A percentile compares a stretch with the other conserved stretches of the same genome.
These are phyloP conservation scores for Periconia sp. DNA, from an alignment of 2,329 filamentous ascomycete genomes.

Conservation along the genomic window DNA sequence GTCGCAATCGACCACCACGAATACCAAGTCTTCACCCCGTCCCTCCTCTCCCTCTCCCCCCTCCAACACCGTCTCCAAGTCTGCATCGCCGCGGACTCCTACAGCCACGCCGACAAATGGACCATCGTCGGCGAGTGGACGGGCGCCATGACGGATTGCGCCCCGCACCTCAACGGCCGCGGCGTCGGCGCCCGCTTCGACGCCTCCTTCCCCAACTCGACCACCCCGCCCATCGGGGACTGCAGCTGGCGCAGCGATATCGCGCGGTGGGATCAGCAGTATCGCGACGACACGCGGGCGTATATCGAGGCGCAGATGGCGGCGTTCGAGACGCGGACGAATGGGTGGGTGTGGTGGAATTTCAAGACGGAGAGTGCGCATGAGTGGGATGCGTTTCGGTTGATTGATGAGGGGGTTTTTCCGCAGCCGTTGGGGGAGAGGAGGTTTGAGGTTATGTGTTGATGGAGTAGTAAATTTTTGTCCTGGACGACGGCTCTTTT, in stretches of 20 bases:
- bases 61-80: slow-evolving; percentile 58
- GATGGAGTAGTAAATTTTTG: too few relatives aligned
- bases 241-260: slow-evolving; percentile 56
- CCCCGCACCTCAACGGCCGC: slow-evolving; percentile 56
- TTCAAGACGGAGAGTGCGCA: slow-evolving; percentile 58
- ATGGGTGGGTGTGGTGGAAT: slow-evolving; percentile 61
- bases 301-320: slow-evolving; percentile 60
- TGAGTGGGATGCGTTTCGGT: slow-evolving; percentile 56
- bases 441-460: slow-evolving; percentile 24
- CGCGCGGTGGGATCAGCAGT: slow-evolving; percentile 49
- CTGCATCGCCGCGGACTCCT: slow-evolving; percentile 56
- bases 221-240: slow-evolving; percentile 53
- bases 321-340: slow-evolving; percentile 53
- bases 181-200: slow-evolving; percentile 63
- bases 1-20: slow-evolving; percentile 69
- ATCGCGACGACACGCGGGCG: slow-evolving; percentile 50
- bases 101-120: slow-evolving; percentile 62
- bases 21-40: slow-evolving; percentile 64
- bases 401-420: slow-evolving; percentile 56
- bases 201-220: slow-evolving; percentile 50
- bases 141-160: slow-evolving; percentile 65
- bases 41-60: slow-evolving; percentile 53
- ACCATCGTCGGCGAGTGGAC: slow-evolving; percentile 71
- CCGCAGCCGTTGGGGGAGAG: slow-evolving; percentile 36
- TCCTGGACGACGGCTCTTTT: too few relatives aligned